phyloP scores from a whole-genome alignment of 371 early-diverging fungal species.

The Lichtheimia ramosa region DNA sequence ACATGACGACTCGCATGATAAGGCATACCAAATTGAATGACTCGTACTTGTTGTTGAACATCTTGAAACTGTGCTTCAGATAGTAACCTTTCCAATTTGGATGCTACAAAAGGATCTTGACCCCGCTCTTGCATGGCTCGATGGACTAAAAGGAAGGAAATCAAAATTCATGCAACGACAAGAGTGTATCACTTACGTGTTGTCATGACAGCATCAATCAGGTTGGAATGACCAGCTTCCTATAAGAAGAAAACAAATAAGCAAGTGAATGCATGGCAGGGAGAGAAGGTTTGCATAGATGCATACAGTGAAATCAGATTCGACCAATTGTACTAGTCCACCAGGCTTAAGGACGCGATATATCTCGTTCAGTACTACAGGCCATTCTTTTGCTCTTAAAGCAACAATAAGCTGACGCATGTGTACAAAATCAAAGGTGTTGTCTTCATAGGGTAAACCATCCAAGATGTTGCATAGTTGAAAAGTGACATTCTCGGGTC shows the following conservation, averaged over 20 bases:
- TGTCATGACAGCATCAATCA: constrained; percentile 17
- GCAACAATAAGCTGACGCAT: constrained; percentile 43
- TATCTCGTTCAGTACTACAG: constrained; percentile 30
- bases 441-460: constrained; percentile 42
- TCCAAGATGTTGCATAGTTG: constrained; percentile 32
- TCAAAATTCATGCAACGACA: no score
- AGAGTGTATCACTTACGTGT: constrained; percentile 13
- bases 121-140: constrained; percentile 29
- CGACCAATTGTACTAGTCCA: constrained; percentile 42
- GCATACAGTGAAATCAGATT: constrained; percentile 37
- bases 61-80: constrained; percentile 23
- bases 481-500: constrained; percentile 48
- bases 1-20: no score
- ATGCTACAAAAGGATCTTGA: constrained; percentile 36
- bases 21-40: constrained; percentile 24
- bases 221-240: constrained; percentile 12
- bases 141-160: constrained; percentile 17
- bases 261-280: background rate
- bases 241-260: constrained; percentile 6
- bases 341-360: constrained; percentile 49
- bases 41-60: constrained; percentile 18
- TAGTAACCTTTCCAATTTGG: constrained; percentile 27
- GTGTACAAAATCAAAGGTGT: constrained; percentile 50
- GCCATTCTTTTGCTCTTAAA: constrained; percentile 35
- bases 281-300: background rate